These are phyloP conservation scores for Bromus sterilis DNA, from an alignment of 176 grass and related monocot species.

Conservation along the genomic window DNA sequence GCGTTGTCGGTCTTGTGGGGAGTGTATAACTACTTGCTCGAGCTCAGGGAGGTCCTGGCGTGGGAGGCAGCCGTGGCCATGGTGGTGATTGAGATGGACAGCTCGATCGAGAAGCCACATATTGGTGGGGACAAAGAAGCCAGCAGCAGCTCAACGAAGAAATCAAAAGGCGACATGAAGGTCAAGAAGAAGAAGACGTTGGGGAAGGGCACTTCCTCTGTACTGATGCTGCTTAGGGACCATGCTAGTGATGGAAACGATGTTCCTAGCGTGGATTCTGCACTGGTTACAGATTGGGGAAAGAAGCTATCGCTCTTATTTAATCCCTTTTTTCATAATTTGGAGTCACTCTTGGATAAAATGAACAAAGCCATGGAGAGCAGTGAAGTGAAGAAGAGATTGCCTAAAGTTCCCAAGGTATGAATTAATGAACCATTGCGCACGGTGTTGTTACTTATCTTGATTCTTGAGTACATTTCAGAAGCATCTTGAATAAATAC, in stretches of 20 bases:
- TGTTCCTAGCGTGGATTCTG: too few species aligned
- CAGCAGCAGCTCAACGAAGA: constrained; percentile 46
- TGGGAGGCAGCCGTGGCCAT: constrained; percentile 84
- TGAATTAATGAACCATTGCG: background rate
- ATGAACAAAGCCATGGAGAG: too few species aligned
- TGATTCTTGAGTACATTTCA: background rate
- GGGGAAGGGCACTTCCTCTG: too few species aligned
- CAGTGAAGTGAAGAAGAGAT: background rate
- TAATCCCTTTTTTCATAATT: too few species aligned
- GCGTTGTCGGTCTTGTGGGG: constrained; percentile 20
- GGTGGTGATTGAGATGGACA: constrained; percentile 55
- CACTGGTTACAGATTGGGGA: too few species aligned
- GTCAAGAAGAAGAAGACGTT: background rate
- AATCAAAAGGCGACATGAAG: background rate
- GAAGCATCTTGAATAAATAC: too few species aligned
- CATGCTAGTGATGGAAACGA: too few species aligned
- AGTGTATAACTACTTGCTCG: constrained; percentile 53
- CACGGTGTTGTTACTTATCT: constrained; percentile 15
- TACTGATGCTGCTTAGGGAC: too few species aligned
- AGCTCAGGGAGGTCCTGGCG: constrained; percentile 54
- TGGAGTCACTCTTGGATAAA: too few species aligned
- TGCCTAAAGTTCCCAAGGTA: too few species aligned
- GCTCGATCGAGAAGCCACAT: constrained; percentile 63
- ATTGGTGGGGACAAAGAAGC: constrained; percentile 29
- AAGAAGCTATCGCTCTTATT: too few species aligned